Evolutionary conservation across 352 stramenopile genomes (phyloP).

Genomic region (Globisporangium emineosum): DNA sequence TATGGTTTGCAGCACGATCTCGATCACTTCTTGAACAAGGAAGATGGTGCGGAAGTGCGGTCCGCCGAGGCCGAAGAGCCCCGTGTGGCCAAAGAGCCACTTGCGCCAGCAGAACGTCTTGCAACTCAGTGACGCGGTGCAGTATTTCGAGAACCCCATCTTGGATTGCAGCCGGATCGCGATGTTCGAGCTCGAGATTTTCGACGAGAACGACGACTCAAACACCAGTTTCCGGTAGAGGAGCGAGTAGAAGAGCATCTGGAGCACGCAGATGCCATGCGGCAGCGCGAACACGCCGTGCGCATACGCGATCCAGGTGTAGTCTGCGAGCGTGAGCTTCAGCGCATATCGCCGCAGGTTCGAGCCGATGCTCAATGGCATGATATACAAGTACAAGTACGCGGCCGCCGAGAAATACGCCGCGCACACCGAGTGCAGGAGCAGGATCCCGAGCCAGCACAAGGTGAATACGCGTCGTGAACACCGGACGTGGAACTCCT

Average conservation of each 20-base stretch:
- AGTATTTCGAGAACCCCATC: slow-evolving; percentile 1
- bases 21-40: slow-evolving; percentile 21
- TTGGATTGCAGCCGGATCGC: not conserved
- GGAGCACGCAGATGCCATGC: slow-evolving; percentile 14
- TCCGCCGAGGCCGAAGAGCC: slow-evolving; percentile 23
- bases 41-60: slow-evolving; percentile 25
- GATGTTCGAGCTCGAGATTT: slow-evolving; percentile 9
- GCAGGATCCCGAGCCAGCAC: slow-evolving; percentile 13
- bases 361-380: slow-evolving; percentile 15
- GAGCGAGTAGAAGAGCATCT: slow-evolving; percentile 16
- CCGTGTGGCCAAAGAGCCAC: slow-evolving; percentile 17
- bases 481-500: slow-evolving; percentile 15
- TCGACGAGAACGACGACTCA: slow-evolving; percentile 1
- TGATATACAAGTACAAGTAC: slow-evolving; percentile 24
- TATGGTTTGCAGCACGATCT: slow-evolving; percentile 27
- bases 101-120: slow-evolving; percentile 20
- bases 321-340: slow-evolving; percentile 5
- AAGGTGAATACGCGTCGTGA: slow-evolving; percentile 13
- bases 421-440: slow-evolving; percentile 10
- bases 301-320: slow-evolving; percentile 14
- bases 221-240: slow-evolving; percentile 13
- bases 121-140: not conserved
- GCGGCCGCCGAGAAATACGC: slow-evolving; percentile 13
- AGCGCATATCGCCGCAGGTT: slow-evolving; percentile 19
- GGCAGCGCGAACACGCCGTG: slow-evolving; percentile 12